Percentiles rank a stretch among this genome's conserved stretches.
Evolutionary conservation across 495 filamentous ascomycete genomes (phyloP).

Genomic region (Baudoinia panamericana): DNA sequence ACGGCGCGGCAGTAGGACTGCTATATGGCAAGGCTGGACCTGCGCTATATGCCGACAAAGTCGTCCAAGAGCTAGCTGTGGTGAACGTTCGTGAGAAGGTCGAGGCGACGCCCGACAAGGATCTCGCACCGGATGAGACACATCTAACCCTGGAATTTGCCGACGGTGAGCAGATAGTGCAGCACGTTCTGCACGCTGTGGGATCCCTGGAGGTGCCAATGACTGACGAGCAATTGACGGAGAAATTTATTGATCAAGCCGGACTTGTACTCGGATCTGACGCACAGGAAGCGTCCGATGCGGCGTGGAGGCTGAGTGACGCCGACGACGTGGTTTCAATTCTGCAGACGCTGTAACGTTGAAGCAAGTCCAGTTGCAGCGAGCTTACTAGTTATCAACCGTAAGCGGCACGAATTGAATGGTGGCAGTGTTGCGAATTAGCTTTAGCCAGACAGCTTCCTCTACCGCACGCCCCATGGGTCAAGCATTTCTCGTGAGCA

Average conservation of each 20-base stretch:
- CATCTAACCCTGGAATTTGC: slow-evolving; percentile 28
- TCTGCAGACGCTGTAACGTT: slow-evolving; percentile 1
- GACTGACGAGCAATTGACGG: slow-evolving; percentile 32
- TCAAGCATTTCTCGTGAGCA: too few relatives aligned
- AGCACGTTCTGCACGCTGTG: slow-evolving; percentile 38
- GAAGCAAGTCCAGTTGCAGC: too few relatives aligned
- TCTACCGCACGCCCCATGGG: too few relatives aligned
- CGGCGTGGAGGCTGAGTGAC: slow-evolving; percentile 11
- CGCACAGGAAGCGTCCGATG: slow-evolving; percentile 7
- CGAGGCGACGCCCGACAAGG: slow-evolving; percentile 31
- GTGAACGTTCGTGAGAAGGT: slow-evolving; percentile 33
- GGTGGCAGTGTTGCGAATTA: too few relatives aligned
- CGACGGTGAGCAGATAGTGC: slow-evolving; percentile 30
- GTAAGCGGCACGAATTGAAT: too few relatives aligned
- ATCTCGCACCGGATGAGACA: slow-evolving; percentile 33
- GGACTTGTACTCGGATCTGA: slow-evolving; percentile 8
- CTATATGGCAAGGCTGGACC: slow-evolving; percentile 40
- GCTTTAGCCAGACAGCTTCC: too few relatives aligned
- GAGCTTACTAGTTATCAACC: too few relatives aligned
- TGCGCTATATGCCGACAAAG: slow-evolving; percentile 35
- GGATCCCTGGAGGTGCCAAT: slow-evolving; percentile 38
- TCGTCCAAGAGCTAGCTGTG: slow-evolving; percentile 31
- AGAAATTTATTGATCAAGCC: slow-evolving; percentile 32
- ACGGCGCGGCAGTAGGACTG: slow-evolving; percentile 38
- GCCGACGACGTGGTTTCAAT: slow-evolving; percentile 5